Conservation (phyloP, 768 basidiomycete genomes). For the Russula abietina region DNA sequence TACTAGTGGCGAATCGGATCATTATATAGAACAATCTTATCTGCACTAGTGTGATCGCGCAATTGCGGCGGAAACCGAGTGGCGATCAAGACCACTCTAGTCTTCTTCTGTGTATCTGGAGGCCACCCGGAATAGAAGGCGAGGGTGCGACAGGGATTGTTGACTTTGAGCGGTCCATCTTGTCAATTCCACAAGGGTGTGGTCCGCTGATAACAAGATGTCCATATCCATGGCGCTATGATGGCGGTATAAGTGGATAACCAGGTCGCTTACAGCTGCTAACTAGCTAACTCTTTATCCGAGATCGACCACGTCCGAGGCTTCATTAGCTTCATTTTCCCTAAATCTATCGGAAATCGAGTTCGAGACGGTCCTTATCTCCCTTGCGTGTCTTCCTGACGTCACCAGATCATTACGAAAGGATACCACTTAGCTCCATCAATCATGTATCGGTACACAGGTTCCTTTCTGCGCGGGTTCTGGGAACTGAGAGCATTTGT, state of each 20-base stretch:
- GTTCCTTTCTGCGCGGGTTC: conserved; percentile 68
- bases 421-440: conserved; percentile 59
- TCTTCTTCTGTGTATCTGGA: no score
- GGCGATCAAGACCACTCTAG: no score
- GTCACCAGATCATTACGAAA: conserved; percentile 60
- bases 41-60: no score
- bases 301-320: conserved; percentile 78
- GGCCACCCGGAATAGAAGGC: no score
- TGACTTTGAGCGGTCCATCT: no score
- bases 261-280: conserved; percentile 36
- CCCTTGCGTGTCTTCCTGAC: conserved; percentile 84
- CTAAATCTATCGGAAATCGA: conserved; percentile 38
- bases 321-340: conserved; percentile 45
- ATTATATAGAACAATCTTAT: no score
- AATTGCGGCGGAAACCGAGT: no score
- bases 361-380: conserved; percentile 79
- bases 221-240: no score
- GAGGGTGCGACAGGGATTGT: no score
- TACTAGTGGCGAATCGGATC: no score
- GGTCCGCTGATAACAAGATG: conserved; percentile 38
- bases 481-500: conserved; percentile 70
- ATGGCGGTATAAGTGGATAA: no score
- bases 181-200: conserved; percentile 23
- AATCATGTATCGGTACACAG: conserved; percentile 82
- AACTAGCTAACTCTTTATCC: conserved; percentile 64